Evolutionary conservation across 495 filamentous ascomycete species (phyloP).

Genomic region (Staphylotrichum tortipilum): DNA sequence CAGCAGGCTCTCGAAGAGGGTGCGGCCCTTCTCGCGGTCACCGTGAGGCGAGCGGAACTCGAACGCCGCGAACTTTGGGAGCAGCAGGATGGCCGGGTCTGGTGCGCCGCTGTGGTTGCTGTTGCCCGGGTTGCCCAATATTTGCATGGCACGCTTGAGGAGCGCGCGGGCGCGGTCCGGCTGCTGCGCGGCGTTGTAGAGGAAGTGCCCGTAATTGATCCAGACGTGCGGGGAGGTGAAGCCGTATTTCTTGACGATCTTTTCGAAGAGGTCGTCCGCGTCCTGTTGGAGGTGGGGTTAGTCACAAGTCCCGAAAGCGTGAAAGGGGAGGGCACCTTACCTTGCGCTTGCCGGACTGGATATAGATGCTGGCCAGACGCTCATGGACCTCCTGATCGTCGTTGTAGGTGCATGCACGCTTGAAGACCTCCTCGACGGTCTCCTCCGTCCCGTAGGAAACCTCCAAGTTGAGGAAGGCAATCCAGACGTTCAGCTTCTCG

Average conservation of each 20-base stretch:
- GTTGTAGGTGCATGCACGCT: slow-evolving; percentile 87
- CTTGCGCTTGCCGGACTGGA: slow-evolving; percentile 72
- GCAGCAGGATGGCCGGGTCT: slow-evolving; percentile 69
- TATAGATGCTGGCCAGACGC: slow-evolving; percentile 84
- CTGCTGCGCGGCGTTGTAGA: slow-evolving; percentile 59
- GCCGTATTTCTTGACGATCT: slow-evolving; percentile 79
- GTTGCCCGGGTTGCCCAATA: slow-evolving; percentile 37
- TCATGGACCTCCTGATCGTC: slow-evolving; percentile 86
- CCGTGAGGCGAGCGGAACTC: slow-evolving; percentile 81
- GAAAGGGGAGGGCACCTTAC: slow-evolving; percentile 30
- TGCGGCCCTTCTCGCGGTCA: slow-evolving; percentile 83
- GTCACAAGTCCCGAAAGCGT: slow-evolving; percentile 5
- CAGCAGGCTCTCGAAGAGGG: slow-evolving; percentile 84
- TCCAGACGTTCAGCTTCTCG: slow-evolving; percentile 92
- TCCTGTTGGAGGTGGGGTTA: slow-evolving; percentile 52
- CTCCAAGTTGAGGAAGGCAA: slow-evolving; percentile 87
- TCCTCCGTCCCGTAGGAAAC: slow-evolving; percentile 83
- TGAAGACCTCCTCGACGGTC: slow-evolving; percentile 78
- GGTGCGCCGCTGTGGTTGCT: slow-evolving; percentile 35
- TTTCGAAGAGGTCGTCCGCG: slow-evolving; percentile 82
- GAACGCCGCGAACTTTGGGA: slow-evolving; percentile 77
- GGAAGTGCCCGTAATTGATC: slow-evolving; percentile 91
- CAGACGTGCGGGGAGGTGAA: slow-evolving; percentile 67
- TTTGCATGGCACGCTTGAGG: slow-evolving; percentile 79
- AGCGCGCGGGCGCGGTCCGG: slow-evolving; percentile 68